Evolutionary conservation across 306 rosid species (phyloP).

Genomic region (Purshia tridentata): DNA sequence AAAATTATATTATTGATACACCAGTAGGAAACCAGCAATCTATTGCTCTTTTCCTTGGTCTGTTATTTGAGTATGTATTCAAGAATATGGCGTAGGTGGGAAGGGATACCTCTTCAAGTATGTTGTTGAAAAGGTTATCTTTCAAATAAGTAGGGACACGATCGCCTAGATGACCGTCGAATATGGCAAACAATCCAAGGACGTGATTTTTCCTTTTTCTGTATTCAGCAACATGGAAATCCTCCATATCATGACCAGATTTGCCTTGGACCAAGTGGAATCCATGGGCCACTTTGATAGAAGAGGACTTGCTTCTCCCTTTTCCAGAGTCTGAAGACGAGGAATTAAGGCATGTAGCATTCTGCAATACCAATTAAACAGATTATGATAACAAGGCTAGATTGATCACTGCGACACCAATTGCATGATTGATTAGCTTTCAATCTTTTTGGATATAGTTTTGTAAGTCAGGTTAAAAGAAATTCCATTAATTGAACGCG

Average conservation of each 20-base stretch:
- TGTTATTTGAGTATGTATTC: background rate
- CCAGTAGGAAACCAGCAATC: background rate
- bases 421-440: background rate
- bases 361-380: background rate
- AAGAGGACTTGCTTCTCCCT: constrained; percentile 52
- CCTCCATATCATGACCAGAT: constrained; percentile 68
- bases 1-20: too few relatives aligned
- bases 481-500: background rate
- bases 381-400: background rate
- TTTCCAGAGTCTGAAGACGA: constrained; percentile 50
- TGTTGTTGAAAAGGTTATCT: constrained; percentile 53
- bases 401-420: background rate
- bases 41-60: background rate
- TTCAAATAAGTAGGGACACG: constrained; percentile 65
- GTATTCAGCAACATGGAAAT: constrained; percentile 55
- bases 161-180: constrained; percentile 75
- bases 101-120: constrained; percentile 50
- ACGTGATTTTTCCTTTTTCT: constrained; percentile 46
- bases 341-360: constrained; percentile 16
- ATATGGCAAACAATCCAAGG: constrained; percentile 69
- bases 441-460: background rate
- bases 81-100: background rate
- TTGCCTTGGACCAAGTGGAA: constrained; percentile 67
- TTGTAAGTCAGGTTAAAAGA: too few relatives aligned
- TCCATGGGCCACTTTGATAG: constrained; percentile 47